Base-by-base conservation (phyloP, 768 basidiomycete species). In the Agaricus blazei region DNA sequence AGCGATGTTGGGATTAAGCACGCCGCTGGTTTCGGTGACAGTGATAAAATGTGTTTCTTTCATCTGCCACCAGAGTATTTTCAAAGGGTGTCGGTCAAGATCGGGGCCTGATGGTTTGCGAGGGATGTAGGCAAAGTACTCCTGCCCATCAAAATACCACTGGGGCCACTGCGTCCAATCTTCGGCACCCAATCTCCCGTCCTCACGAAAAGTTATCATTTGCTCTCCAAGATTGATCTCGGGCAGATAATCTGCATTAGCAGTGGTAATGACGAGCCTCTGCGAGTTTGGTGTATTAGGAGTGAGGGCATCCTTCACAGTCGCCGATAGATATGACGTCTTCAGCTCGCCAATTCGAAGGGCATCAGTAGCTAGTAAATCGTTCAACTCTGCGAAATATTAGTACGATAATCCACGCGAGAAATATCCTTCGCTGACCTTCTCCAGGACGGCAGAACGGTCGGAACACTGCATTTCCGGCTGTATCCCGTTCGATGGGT, bases 111-210 rank as follows among this genome's bases (percentile, higher is more conserved):
- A 15, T 0, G 41, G 51, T n/a, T 42, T 51, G 7, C 15, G 28
- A 3, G 31, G 51, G 11, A 51, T 51, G 27, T 31, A 51, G 4
- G 51, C 5, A 12, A 51, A 51, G 27, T 51, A 41, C 31, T 51
- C 51, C 23, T 43, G 28, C 7, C 51, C 14, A 7, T 51, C 26
- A 51, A 51, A 51, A 28, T 43, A 51, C 51, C 51, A 51, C 27
- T 51, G 51, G 4, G 51, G 51, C 51, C 40, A 51, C 26, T 51
- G 51, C n/a, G 40, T 27, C 51, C 41, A 51, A 27, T 51, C 40
- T 12, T 51, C 40, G 0, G 14, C 51, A 3, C 51, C 51, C 51
- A 27, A 51, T 19, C 29, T 8, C 12, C 51, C 28, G 11, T 51
- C 51, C 9, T 26, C 41, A 8, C 40, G 14, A 3, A 51, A 4